phyloP scores from a whole-genome alignment of 2,329 filamentous ascomycete genomes.

The Neoarthrinium moseri region DNA sequence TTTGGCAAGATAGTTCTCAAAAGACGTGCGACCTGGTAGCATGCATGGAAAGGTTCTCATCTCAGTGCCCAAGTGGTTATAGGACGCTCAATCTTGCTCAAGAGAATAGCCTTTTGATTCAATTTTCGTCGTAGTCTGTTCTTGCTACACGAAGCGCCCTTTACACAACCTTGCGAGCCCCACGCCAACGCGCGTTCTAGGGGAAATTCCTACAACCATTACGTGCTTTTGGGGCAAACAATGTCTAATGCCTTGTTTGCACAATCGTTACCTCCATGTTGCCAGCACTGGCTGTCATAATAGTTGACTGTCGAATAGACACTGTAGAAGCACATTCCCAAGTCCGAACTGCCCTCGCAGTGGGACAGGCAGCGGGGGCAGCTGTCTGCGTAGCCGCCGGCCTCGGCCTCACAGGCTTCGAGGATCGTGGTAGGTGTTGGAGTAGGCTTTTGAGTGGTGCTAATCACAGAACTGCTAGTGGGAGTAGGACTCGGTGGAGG shows the following conservation, averaged over 20 bases:
- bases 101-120: too few relatives aligned
- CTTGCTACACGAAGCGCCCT: too few relatives aligned
- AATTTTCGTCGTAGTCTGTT: too few relatives aligned
- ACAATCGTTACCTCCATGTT: constrained; percentile 3
- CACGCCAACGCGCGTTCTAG: too few relatives aligned
- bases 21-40: too few relatives aligned
- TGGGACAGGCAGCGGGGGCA: not conserved
- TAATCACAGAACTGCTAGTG: not conserved
- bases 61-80: too few relatives aligned
- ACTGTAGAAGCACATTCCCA: not conserved
- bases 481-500: not conserved
- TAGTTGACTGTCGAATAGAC: not conserved
- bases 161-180: too few relatives aligned
- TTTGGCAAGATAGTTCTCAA: too few relatives aligned
- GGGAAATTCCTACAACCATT: too few relatives aligned
- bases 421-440: constrained; percentile 2
- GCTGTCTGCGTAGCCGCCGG: not conserved
- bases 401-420: not conserved
- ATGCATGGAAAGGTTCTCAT: too few relatives aligned
- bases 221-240: not conserved
- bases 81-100: too few relatives aligned
- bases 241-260: not conserved
- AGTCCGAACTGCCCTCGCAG: not conserved
- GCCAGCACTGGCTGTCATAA: constrained; percentile 4
- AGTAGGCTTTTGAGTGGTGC: not conserved